These are phyloP conservation scores for Conticribra guillardii DNA, from an alignment of 108 stramenopile genomes.

Conservation along the genomic window DNA sequence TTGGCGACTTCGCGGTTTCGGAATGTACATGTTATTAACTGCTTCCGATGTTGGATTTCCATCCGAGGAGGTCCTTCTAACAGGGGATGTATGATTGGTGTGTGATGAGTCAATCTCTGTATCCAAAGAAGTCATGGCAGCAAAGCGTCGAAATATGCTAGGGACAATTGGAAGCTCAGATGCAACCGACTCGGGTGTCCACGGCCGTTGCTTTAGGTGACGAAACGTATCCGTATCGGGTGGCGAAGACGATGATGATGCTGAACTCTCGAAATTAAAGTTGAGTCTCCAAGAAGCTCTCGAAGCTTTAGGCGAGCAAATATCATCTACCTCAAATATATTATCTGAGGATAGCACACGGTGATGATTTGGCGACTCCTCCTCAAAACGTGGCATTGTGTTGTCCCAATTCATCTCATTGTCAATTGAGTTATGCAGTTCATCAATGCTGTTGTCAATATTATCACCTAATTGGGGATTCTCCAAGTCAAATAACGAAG, in stretches of 20 bases:
- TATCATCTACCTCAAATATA: no score
- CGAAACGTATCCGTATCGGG: slow-evolving; percentile 1
- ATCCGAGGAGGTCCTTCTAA: not conserved
- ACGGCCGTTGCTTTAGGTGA: not conserved
- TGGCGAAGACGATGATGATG: not conserved
- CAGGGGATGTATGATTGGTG: not conserved
- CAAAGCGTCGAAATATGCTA: slow-evolving; percentile 14
- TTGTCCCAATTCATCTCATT: no score
- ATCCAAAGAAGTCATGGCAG: not conserved
- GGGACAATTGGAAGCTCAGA: slow-evolving; percentile 40
- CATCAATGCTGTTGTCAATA: not conserved
- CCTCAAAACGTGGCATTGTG: no score
- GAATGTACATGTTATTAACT: no score
- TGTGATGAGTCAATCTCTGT: not conserved
- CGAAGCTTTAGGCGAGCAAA: no score
- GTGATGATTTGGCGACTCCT: no score
- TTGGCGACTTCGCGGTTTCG: not conserved
- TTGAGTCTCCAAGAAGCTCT: no score
- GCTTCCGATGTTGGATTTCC: no score
- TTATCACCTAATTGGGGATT: slow-evolving; percentile 23
- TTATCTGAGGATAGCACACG: no score
- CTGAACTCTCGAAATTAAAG: no score
- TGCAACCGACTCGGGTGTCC: slow-evolving; percentile 33
- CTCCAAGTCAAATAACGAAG: slow-evolving; percentile 19
- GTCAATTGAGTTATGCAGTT: no score